Percentiles rank a stretch among this genome's conserved stretches.
These are phyloP conservation scores for Leishmania amazonensis DNA, from an alignment of 208 protist species.

Conservation along the genomic window DNA sequence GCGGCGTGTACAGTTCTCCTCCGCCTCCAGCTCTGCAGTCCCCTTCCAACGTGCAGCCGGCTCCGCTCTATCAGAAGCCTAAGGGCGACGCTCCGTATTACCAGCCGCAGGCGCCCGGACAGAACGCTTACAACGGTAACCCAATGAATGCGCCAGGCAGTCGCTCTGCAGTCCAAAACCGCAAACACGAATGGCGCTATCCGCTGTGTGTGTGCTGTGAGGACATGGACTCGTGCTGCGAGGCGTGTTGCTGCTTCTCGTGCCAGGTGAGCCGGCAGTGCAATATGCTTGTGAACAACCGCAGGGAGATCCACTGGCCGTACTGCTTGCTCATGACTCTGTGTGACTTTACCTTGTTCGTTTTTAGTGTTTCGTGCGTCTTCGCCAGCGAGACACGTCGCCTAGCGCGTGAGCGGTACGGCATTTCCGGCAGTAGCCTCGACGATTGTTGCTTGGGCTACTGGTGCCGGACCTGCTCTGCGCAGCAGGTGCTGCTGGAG, in stretches of 20 bases:
- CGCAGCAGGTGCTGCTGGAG: slow-evolving; percentile 67
- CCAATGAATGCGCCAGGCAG: neutral
- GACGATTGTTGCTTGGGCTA: slow-evolving; percentile 30
- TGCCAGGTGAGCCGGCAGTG: slow-evolving; percentile 52
- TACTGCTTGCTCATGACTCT: slow-evolving; percentile 27
- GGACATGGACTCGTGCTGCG: slow-evolving; percentile 40
- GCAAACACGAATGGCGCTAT: slow-evolving; percentile 34
- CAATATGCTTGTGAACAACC: slow-evolving; percentile 38
- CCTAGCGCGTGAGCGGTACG: slow-evolving; percentile 33
- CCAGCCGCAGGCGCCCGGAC: neutral
- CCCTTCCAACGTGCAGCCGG: too few species aligned
- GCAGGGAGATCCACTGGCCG: slow-evolving; percentile 24
- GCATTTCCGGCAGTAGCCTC: slow-evolving; percentile 20
- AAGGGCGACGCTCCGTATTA: neutral
- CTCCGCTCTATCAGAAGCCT: neutral
- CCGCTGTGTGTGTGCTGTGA: slow-evolving; percentile 36
- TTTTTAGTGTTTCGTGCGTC: slow-evolving; percentile 22
- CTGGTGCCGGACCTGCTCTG: slow-evolving; percentile 42
- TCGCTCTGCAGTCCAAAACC: fast-evolving
- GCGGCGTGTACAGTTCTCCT: neutral
- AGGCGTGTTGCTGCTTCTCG: slow-evolving; percentile 39
- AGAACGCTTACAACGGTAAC: neutral
- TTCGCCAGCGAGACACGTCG: slow-evolving; percentile 20
- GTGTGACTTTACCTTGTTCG: neutral
- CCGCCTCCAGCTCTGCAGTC: neutral